Evolutionary conservation across 495 filamentous ascomycete genomes (phyloP), one percentile per base, ranked within the genome.

Genomic region (Patellaria atrata): DNA sequence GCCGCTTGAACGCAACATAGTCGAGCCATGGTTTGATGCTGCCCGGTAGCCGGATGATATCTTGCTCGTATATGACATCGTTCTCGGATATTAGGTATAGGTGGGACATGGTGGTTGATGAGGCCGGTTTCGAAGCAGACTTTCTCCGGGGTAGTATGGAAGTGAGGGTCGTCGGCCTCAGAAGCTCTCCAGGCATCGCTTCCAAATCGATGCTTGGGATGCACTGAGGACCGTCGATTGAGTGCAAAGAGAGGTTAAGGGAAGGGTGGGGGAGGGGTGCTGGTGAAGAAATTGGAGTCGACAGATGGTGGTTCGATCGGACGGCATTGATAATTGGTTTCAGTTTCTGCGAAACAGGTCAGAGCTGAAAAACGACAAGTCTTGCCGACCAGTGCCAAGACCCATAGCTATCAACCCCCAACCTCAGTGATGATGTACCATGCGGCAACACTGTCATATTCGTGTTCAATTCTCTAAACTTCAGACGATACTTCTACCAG

Each of bases 51-150:
- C 86, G 77, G 26, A 86, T 61, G 28, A 99, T 72, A 60, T 99
- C 91, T 58, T 94, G 86, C 59, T 99, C 91, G 62, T 94, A 96
- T 20, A 93, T 69, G 22, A 78, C 74, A 57, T 99, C 91, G 53
- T 87, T 81, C 41, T 84, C 79, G 35, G 79, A 75, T 77, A 63
- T 52, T 41, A 62, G 51, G 44, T 57, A 56, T 5, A 60, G 51
- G 36, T 53, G 48, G 34, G 39, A 35, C 15, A 35, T 33, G 44
- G 43, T 51, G 21, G 30, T 41, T 30, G 38, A 24, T 25, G 44
- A 34, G n/a, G 11, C 25, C 27, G 40, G 48, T 34, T 44, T 47
- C 40, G 14, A 39, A 33, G 35, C 33, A n/a, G n/a, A n/a, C n/a
- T n/a, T n/a, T n/a, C n/a, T n/a, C 24, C 44, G 40, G 37, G 44